Conservation (phyloP, 495 filamentous ascomycete genomes). For the Venustampulla echinocandica region DNA sequence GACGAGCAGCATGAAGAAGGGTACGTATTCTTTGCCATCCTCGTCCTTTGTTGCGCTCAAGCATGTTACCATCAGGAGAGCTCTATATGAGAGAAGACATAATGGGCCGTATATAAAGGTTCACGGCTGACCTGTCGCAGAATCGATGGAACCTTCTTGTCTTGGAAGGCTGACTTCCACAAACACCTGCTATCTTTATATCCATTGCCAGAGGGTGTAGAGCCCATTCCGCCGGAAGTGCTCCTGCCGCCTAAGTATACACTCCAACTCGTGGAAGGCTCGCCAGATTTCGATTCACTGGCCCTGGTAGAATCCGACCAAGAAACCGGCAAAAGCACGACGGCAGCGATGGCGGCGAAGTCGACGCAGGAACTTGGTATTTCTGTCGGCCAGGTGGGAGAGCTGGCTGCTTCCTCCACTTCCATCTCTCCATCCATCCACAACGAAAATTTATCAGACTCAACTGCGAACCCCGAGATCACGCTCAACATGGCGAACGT, state of each 20-base stretch:
- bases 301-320: background rate
- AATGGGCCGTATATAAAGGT: too few relatives aligned
- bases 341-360: background rate
- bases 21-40: slow-evolving; percentile 35
- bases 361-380: background rate
- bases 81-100: too few relatives aligned
- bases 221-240: slow-evolving; percentile 66
- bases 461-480: background rate
- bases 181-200: slow-evolving; percentile 53
- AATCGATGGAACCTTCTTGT: slow-evolving; percentile 73
- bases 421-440: background rate
- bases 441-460: background rate
- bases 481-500: background rate
- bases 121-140: slow-evolving; percentile 18
- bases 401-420: background rate
- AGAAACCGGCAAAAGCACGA: background rate
- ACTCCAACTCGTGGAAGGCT: slow-evolving; percentile 32
- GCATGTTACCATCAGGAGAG: too few relatives aligned
- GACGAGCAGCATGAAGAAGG: slow-evolving; percentile 93
- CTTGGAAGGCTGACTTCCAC: slow-evolving; percentile 64
- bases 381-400: background rate
- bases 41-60: too few relatives aligned
- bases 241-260: slow-evolving; percentile 74
- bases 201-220: slow-evolving; percentile 56
- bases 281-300: background rate